Evolutionary conservation across 345 rosid species (phyloP).

Genomic region (Hibiscus trionum): DNA sequence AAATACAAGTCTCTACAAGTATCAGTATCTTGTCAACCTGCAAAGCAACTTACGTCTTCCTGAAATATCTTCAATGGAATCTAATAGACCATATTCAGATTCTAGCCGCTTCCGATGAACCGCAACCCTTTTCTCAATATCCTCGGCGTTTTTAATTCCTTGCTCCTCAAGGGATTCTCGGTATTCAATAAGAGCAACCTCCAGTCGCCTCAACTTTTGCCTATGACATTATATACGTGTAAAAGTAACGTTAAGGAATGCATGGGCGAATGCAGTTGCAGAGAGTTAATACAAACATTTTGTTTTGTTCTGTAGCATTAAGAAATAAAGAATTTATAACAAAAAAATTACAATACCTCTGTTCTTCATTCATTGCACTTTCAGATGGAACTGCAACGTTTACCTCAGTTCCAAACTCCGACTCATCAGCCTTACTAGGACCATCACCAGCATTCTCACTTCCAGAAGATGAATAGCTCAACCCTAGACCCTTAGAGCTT

Average conservation of each 20-base stretch:
- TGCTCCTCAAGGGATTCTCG: constrained; percentile 90
- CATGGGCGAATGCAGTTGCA: background rate
- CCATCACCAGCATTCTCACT: constrained; percentile 72
- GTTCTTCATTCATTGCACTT: constrained; percentile 75
- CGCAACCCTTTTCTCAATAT: constrained; percentile 85
- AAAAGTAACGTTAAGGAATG: background rate
- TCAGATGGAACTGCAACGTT: constrained; percentile 43
- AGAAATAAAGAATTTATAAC: background rate
- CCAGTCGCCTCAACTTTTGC: constrained; percentile 75
- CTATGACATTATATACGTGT: constrained; percentile 33
- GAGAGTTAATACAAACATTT: background rate
- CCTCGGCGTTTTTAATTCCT: constrained; percentile 66
- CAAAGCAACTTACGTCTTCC: constrained; percentile 48
- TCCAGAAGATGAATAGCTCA: constrained; percentile 86
- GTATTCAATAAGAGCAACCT: constrained; percentile 90
- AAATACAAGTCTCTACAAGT: background rate
- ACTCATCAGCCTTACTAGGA: constrained; percentile 49
- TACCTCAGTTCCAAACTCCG: constrained; percentile 43
- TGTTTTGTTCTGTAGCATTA: background rate
- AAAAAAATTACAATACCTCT: constrained; percentile 40
- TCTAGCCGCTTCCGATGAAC: constrained; percentile 64
- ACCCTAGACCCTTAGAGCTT: constrained; percentile 42
- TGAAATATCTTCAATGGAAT: constrained; percentile 21
- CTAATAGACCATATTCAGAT: constrained; percentile 51
- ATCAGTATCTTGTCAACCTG: background rate